phyloP scores from a whole-genome alignment of 1,284 basidiomycete species.

The Moesziomyces sp. region DNA sequence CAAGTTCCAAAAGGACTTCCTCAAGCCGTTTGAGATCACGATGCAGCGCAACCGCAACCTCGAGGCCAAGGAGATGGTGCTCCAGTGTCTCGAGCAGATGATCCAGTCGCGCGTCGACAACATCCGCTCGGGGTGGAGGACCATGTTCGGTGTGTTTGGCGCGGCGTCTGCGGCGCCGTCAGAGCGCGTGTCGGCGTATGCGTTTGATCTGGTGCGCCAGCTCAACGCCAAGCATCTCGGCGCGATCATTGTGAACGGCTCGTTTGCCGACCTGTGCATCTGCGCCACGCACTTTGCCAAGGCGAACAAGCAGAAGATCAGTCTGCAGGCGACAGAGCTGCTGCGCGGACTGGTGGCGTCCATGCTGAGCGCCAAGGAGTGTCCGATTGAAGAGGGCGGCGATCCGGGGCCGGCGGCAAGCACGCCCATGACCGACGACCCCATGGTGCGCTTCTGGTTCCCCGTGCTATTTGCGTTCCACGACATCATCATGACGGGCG shows the following conservation, averaged over 20 bases:
- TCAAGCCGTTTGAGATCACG: slow-evolving; percentile 97
- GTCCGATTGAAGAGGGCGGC: slow-evolving; percentile 46
- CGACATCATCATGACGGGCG: slow-evolving; percentile 99
- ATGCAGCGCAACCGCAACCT: slow-evolving; percentile 96
- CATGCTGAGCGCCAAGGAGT: slow-evolving; percentile 74
- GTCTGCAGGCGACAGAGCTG: slow-evolving; percentile 94
- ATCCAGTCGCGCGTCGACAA: slow-evolving; percentile 93
- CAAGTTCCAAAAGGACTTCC: slow-evolving; percentile 99
- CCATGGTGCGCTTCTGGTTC: slow-evolving; percentile 80
- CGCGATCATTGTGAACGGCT: slow-evolving; percentile 89
- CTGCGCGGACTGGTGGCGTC: slow-evolving; percentile 83
- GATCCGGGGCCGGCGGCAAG: slow-evolving; percentile 55
- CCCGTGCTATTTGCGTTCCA: slow-evolving; percentile 96
- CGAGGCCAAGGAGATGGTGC: slow-evolving; percentile 95
- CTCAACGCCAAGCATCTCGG: slow-evolving; percentile 90
- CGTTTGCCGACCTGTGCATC: slow-evolving; percentile 93
- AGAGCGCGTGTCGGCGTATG: slow-evolving; percentile 90
- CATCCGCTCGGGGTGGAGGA: slow-evolving; percentile 97
- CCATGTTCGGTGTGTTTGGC: slow-evolving; percentile 98
- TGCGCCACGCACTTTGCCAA: slow-evolving; percentile 99
- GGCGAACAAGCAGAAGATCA: slow-evolving; percentile 98
- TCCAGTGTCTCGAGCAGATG: slow-evolving; percentile 99
- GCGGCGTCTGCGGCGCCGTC: slow-evolving; percentile 94
- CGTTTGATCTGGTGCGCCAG: slow-evolving; percentile 94
- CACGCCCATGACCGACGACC: slow-evolving; percentile 56